phyloP scores from a whole-genome alignment of 2,329 filamentous ascomycete species.

The Monilinia laxa region DNA sequence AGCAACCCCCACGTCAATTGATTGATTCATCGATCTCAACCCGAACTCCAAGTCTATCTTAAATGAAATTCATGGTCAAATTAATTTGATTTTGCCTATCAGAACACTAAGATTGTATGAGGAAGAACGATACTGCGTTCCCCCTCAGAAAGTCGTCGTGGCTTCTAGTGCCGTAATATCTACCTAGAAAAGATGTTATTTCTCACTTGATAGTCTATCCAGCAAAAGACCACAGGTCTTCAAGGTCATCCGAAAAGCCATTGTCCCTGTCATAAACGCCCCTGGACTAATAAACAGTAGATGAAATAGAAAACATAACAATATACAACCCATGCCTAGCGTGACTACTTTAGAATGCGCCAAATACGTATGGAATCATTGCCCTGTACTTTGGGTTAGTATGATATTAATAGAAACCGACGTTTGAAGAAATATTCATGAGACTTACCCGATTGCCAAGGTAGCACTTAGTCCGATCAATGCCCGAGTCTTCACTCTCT shows the following conservation, averaged over 20 bases:
- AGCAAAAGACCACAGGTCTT: slow-evolving; percentile 26
- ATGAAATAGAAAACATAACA: slow-evolving; percentile 22
- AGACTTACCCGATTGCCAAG: slow-evolving; percentile 83
- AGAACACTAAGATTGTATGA: slow-evolving; percentile 19
- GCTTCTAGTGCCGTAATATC: slow-evolving; percentile 24
- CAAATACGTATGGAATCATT: slow-evolving; percentile 41
- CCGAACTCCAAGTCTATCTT: not conserved
- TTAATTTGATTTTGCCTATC: slow-evolving; percentile 23
- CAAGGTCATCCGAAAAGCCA: slow-evolving; percentile 19
- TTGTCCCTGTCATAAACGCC: slow-evolving; percentile 27
- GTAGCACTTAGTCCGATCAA: slow-evolving; percentile 84
- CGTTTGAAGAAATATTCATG: not conserved
- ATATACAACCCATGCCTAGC: slow-evolving; percentile 20
- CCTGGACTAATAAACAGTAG: slow-evolving; percentile 23
- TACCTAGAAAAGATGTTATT: slow-evolving; percentile 28
- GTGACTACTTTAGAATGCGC: slow-evolving; percentile 31
- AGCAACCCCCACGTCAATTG: not conserved
- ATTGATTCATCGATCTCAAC: not conserved
- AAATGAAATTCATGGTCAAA: slow-evolving; percentile 18
- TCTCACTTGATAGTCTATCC: slow-evolving; percentile 32
- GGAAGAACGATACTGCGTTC: slow-evolving; percentile 2
- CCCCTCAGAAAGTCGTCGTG: slow-evolving; percentile 2
- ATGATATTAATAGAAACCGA: not conserved
- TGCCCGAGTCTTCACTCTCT: slow-evolving; percentile 82
- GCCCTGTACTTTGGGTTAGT: slow-evolving; percentile 35